Evolutionary conservation across 2,329 filamentous ascomycete species (phyloP).

Genomic region (Monilinia vaccinii-corymbosi): DNA sequence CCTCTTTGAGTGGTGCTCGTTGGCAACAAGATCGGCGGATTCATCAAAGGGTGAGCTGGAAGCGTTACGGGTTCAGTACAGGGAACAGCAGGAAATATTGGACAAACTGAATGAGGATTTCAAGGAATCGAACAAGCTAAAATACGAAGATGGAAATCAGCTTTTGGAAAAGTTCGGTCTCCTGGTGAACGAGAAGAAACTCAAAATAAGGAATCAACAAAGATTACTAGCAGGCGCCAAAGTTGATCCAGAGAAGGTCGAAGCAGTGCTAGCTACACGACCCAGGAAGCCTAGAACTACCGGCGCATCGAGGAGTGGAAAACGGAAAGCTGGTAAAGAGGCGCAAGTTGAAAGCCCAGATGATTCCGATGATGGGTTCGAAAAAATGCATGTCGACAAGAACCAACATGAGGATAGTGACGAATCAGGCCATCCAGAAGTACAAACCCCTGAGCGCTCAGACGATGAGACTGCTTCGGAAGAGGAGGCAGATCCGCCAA

Average conservation of each 20-base stretch:
- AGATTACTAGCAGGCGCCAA: conserved; percentile 39
- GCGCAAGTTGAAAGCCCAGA: conserved; percentile 28
- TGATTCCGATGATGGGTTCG: conserved; percentile 39
- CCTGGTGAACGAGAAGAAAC: conserved; percentile 70
- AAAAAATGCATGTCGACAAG: conserved; percentile 42
- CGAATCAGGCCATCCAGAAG: conserved; percentile 12
- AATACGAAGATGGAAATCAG: conserved; percentile 56
- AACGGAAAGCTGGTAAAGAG: conserved; percentile 39
- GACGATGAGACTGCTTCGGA: conserved; percentile 9
- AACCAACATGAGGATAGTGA: conserved; percentile 13
- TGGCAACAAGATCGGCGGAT: conserved; percentile 37
- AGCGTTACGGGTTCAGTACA: conserved; percentile 33
- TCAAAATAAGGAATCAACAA: conserved; percentile 68
- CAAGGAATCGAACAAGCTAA: conserved; percentile 55
- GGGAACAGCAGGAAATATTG: conserved; percentile 45
- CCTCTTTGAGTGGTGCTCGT: conserved; percentile 61
- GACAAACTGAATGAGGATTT: conserved; percentile 52
- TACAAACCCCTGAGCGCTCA: conserved; percentile 9
- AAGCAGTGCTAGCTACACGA: conserved; percentile 11
- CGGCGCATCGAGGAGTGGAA: conserved; percentile 35
- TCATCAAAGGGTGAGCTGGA: conserved; percentile 13
- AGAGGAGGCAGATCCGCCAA: background rate
- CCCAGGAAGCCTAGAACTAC: conserved; percentile 10
- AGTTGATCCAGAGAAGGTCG: conserved; percentile 21
- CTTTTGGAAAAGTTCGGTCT: conserved; percentile 61